Percentiles rank a stretch among this genome's conserved stretches.
These are phyloP conservation scores for Serendipita sp. DNA, from an alignment of 768 basidiomycete species.

Conservation along the genomic window DNA sequence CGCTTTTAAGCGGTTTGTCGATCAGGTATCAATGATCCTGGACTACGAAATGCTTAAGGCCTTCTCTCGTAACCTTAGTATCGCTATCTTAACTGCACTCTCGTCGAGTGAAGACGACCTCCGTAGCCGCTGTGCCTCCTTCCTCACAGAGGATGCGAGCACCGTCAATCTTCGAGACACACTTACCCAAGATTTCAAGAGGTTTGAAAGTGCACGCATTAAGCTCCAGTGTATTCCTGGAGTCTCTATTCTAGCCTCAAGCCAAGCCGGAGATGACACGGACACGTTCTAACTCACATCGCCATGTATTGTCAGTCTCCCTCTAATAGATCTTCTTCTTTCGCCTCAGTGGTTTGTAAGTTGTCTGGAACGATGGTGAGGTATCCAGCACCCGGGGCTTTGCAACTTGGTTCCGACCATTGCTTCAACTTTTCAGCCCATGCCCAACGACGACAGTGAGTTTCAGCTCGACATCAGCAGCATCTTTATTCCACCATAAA, in stretches of 20 bases:
- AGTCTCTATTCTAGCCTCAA: no score
- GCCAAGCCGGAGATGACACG: no score
- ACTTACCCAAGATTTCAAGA: not conserved
- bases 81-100: conserved; percentile 31
- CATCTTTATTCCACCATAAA: not conserved
- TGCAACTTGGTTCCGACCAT: not conserved
- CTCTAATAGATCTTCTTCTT: no score
- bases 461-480: not conserved
- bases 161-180: not conserved
- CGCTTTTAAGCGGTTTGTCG: conserved; percentile 43
- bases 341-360: no score
- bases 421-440: not conserved
- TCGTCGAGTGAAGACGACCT: conserved; percentile 11
- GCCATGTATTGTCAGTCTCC: no score
- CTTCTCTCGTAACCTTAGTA: conserved; percentile 30
- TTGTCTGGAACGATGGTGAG: no score
- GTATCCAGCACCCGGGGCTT: not conserved
- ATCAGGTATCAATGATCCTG: conserved; percentile 41
- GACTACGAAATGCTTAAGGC: conserved; percentile 43
- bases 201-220: not conserved
- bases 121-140: not conserved
- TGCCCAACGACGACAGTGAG: conserved; percentile 8
- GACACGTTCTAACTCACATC: no score
- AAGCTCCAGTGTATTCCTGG: not conserved
- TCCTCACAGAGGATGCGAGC: not conserved